phyloP scores from a whole-genome alignment of 306 rosid genomes.

The Prunus salicina region DNA sequence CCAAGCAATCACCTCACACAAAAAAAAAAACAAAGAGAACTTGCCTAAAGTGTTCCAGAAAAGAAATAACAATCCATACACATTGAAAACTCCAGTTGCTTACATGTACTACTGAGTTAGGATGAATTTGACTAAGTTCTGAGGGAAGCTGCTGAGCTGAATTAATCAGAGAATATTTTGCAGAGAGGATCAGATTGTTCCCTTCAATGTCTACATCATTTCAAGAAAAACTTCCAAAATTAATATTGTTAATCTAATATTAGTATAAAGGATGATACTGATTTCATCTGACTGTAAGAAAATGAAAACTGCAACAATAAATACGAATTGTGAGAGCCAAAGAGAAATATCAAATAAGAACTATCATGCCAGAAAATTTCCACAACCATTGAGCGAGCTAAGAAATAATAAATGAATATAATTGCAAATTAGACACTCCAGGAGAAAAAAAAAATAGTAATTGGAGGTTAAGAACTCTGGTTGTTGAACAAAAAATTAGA shows the following conservation, averaged over 20 bases:
- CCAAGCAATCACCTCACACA: background rate
- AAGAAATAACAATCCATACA: background rate
- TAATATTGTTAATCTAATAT: constrained; percentile 1
- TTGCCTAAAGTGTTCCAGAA: background rate
- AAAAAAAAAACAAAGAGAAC: background rate
- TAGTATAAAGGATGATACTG: background rate
- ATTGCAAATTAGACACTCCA: background rate
- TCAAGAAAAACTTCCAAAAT: constrained; percentile 9
- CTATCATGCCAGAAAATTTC: background rate
- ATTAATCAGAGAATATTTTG: constrained; percentile 74
- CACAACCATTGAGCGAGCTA: background rate
- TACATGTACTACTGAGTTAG: constrained; percentile 76
- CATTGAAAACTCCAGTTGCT: constrained; percentile 23
- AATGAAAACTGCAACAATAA: background rate
- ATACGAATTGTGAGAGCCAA: background rate
- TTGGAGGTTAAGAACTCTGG: background rate
- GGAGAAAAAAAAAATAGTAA: background rate
- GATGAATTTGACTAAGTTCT: constrained; percentile 62
- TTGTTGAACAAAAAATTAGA: background rate
- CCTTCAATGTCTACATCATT: constrained; percentile 57
- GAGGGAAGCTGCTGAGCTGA: constrained; percentile 65
- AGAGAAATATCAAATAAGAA: background rate
- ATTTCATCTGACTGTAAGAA: background rate
- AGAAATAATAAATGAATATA: background rate
- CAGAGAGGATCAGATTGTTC: constrained; percentile 70